Evolutionary conservation across 352 stramenopile species (phyloP).

Genomic region (Elongisporangium senticosum): DNA sequence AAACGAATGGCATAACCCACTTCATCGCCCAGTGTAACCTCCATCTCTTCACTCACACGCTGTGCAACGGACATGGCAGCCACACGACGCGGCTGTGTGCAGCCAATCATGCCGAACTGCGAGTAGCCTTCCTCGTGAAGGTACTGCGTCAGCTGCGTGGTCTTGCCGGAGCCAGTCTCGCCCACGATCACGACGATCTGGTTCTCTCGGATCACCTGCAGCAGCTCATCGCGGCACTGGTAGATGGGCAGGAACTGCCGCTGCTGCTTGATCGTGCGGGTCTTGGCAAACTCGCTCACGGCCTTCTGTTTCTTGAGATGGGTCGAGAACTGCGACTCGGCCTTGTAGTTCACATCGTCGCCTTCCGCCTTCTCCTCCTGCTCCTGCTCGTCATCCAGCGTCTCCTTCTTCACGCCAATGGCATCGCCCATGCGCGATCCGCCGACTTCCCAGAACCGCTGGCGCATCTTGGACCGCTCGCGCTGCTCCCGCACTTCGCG

Average conservation of each 20-base stretch:
- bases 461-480: conserved; percentile 91
- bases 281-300: conserved; percentile 95
- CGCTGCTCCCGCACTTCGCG: conserved; percentile 70
- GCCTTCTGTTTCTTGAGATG: conserved; percentile 91
- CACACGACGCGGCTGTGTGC: conserved; percentile 97
- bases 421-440: conserved; percentile 96
- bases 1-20: conserved; percentile 93
- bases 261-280: conserved; percentile 94
- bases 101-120: conserved; percentile 90
- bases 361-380: conserved; percentile 41
- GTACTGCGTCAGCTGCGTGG: conserved; percentile 97
- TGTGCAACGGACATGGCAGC: conserved; percentile 99
- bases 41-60: conserved; percentile 97
- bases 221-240: conserved; percentile 92
- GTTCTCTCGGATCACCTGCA: conserved; percentile 98
- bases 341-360: conserved; percentile 90
- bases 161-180: conserved; percentile 97
- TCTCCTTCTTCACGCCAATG: conserved; percentile 86
- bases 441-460: conserved; percentile 99
- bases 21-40: conserved; percentile 88
- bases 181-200: conserved; percentile 98
- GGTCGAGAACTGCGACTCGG: conserved; percentile 91
- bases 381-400: conserved; percentile 52
- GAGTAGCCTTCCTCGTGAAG: conserved; percentile 90
- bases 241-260: conserved; percentile 96